These are phyloP conservation scores for Aegilops tauschii DNA, from an alignment of 176 grass and related monocot genomes.

Conservation along the genomic window DNA sequence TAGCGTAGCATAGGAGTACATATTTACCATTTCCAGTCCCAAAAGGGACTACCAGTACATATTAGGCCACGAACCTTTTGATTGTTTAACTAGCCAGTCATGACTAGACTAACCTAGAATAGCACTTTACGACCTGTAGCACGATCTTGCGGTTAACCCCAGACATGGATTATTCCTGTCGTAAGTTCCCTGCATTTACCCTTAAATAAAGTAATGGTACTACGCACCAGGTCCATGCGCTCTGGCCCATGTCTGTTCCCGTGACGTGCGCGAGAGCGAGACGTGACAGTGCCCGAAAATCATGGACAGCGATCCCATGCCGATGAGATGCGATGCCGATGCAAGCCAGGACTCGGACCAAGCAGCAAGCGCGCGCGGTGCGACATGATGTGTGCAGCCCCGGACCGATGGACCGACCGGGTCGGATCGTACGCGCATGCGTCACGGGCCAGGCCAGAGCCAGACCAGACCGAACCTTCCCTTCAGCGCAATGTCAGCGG, in stretches of 20 bases:
- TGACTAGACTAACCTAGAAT: not conserved
- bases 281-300: slow-evolving; percentile 9
- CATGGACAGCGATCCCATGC: not conserved
- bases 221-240: not conserved
- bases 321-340: not conserved
- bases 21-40: not conserved
- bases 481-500: slow-evolving; percentile 37
- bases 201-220: not conserved
- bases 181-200: not conserved
- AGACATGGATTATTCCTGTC: not conserved
- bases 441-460: not conserved
- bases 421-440: not conserved
- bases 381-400: not conserved
- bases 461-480: slow-evolving; percentile 36
- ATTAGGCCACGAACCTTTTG: slow-evolving; percentile 12
- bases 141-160: not conserved
- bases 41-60: not conserved
- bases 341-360: not conserved
- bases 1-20: too few species aligned
- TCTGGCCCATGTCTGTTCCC: slow-evolving; percentile 10
- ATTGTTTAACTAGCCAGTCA: not conserved
- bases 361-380: not conserved
- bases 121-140: not conserved
- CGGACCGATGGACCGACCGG: not conserved
- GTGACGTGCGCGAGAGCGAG: slow-evolving; percentile 16